phyloP scores from a whole-genome alignment of 2,329 filamentous ascomycete species.

The Colletotrichum godetiae region DNA sequence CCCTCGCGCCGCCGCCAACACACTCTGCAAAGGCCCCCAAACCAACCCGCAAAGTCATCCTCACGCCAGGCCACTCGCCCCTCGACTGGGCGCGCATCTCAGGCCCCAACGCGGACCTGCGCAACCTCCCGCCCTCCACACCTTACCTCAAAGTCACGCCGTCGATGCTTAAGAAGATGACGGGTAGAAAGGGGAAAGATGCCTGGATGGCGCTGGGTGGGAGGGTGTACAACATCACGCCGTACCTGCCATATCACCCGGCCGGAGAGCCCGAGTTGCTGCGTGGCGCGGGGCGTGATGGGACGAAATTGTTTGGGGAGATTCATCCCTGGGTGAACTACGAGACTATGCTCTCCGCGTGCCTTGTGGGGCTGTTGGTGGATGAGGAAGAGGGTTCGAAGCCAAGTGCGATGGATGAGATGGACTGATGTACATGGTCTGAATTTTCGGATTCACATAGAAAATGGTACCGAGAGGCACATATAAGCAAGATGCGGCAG shows the following conservation, averaged over 20 bases:
- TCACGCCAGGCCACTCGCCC: slow-evolving; percentile 92
- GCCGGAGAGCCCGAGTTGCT: slow-evolving; percentile 83
- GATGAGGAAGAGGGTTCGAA: slow-evolving; percentile 63
- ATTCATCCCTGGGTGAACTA: slow-evolving; percentile 80
- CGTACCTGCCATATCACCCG: slow-evolving; percentile 91
- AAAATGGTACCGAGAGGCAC: not conserved
- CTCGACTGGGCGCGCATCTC: slow-evolving; percentile 93
- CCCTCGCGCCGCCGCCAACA: slow-evolving; percentile 67
- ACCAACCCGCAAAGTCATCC: slow-evolving; percentile 76
- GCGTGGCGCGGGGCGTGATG: slow-evolving; percentile 70
- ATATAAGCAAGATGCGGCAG: not conserved
- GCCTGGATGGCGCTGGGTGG: slow-evolving; percentile 93
- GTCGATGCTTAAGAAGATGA: slow-evolving; percentile 80
- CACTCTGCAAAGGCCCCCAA: slow-evolving; percentile 64
- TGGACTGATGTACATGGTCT: slow-evolving; percentile 59
- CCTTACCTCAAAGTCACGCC: slow-evolving; percentile 82
- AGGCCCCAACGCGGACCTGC: slow-evolving; percentile 72
- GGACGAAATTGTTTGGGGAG: slow-evolving; percentile 72
- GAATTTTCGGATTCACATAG: not conserved
- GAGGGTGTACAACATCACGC: slow-evolving; percentile 92
- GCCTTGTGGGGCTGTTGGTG: slow-evolving; percentile 72
- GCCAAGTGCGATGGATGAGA: slow-evolving; percentile 65
- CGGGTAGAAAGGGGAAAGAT: slow-evolving; percentile 84
- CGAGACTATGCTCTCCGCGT: slow-evolving; percentile 74
- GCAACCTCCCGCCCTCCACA: slow-evolving; percentile 64